These are phyloP conservation scores for Calonectria crousiana DNA, from an alignment of 2,329 filamentous ascomycete genomes.

Conservation along the genomic window DNA sequence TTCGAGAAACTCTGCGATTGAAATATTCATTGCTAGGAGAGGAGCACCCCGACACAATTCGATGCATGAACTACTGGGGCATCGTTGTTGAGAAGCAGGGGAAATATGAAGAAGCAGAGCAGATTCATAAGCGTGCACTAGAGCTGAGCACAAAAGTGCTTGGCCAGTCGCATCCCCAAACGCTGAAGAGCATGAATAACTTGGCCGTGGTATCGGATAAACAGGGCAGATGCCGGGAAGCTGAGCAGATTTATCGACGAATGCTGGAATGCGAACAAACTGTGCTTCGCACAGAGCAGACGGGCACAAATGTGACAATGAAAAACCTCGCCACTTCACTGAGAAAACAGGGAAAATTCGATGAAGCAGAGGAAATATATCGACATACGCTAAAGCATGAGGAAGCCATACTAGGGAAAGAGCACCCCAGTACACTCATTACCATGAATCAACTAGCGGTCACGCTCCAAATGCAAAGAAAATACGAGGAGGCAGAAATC, in stretches of 20 bases:
- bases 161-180: not conserved
- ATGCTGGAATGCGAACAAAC: not conserved
- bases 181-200: not conserved
- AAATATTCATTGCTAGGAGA: slow-evolving; percentile 25
- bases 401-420: not conserved
- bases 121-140: not conserved
- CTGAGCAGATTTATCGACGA: not conserved
- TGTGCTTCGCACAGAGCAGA: not conserved
- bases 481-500: not conserved
- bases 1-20: slow-evolving; percentile 26
- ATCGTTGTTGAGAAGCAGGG: not conserved
- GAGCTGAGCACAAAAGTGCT: not conserved
- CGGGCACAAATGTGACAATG: not conserved
- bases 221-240: not conserved
- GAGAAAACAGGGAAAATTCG: not conserved
- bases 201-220: not conserved
- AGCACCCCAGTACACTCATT: not conserved
- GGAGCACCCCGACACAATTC: slow-evolving; percentile 26
- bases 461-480: not conserved
- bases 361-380: not conserved
- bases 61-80: slow-evolving; percentile 24
- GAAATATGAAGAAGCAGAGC: not conserved
- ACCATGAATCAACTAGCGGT: not conserved
- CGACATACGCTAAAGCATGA: not conserved
- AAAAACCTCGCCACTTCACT: not conserved